Conservation (phyloP, 306 rosid genomes). For the Prunus mongolica region DNA sequence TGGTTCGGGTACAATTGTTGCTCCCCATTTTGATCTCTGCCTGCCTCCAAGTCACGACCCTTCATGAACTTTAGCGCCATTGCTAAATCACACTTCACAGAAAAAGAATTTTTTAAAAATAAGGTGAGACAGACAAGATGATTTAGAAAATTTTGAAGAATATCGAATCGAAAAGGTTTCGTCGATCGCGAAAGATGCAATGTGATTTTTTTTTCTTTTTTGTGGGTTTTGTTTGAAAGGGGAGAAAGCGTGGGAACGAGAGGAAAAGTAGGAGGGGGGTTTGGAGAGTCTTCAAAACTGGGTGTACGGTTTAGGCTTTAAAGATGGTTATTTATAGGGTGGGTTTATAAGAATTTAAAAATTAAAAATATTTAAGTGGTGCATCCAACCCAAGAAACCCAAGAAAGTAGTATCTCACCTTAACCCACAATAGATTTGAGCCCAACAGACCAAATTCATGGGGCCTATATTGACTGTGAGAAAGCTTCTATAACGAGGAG, state of each 20-base stretch:
- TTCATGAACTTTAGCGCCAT: not conserved
- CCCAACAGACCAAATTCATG: not conserved
- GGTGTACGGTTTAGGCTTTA: no score
- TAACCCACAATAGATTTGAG: not conserved
- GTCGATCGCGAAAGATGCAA: not conserved
- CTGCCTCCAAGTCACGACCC: constrained; percentile 19
- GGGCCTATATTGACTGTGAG: not conserved
- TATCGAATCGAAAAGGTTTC: not conserved
- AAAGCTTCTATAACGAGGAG: no score
- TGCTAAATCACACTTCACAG: not conserved
- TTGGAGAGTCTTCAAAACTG: not conserved
- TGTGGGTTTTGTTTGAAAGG: constrained; percentile 9
- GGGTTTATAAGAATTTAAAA: no score
- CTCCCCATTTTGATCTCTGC: not conserved
- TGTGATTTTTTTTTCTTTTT: not conserved
- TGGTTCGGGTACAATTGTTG: constrained; percentile 14
- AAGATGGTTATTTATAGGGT: no score
- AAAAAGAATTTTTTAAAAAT: no score
- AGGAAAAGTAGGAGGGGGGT: not conserved
- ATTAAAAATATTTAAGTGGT: no score
- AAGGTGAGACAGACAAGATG: no score
- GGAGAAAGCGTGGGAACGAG: not conserved
- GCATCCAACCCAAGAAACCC: no score
- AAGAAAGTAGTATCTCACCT: not conserved
- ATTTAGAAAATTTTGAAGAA: no score